A percentile compares a stretch with the other conserved stretches of the same genome.
Conservation (phyloP, 164 flowering plant species). For the Tetracentron sinense region DNA sequence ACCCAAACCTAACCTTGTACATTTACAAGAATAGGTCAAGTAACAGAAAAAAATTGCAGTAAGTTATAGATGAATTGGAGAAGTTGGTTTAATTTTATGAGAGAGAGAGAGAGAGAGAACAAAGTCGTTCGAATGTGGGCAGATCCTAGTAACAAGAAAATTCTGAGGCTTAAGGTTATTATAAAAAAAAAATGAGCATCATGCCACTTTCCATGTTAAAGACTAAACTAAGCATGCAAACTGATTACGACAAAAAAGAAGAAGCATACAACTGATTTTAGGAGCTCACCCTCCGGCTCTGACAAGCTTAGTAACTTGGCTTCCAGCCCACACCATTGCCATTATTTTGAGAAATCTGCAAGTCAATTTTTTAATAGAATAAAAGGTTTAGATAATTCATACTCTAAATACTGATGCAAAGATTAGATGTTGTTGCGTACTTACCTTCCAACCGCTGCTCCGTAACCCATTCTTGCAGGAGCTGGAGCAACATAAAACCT, state of each 20-base stretch:
- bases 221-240: slow-evolving; percentile 2
- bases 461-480: slow-evolving; percentile 71
- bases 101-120: too few species aligned
- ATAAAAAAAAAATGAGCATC: neutral
- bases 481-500: slow-evolving; percentile 85
- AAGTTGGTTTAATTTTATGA: too few species aligned
- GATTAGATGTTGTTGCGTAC: neutral
- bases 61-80: too few species aligned
- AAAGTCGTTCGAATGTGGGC: too few species aligned
- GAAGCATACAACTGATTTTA: neutral
- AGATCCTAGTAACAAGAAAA: neutral
- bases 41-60: too few species aligned
- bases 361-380: neutral
- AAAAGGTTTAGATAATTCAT: neutral
- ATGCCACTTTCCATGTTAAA: neutral
- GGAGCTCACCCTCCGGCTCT: slow-evolving; percentile 74
- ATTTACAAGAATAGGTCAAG: too few species aligned
- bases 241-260: too few species aligned
- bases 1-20: too few species aligned
- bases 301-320: slow-evolving; percentile 80
- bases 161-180: neutral
- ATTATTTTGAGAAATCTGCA: slow-evolving; percentile 78
- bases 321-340: slow-evolving; percentile 96
- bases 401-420: slow-evolving; percentile 1
- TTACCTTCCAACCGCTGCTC: slow-evolving; percentile 69